A percentile compares a stretch with the other conserved stretches of the same genome.
Evolutionary conservation across 2,329 filamentous ascomycete species (phyloP).

Genomic region (Fusarium buharicum): DNA sequence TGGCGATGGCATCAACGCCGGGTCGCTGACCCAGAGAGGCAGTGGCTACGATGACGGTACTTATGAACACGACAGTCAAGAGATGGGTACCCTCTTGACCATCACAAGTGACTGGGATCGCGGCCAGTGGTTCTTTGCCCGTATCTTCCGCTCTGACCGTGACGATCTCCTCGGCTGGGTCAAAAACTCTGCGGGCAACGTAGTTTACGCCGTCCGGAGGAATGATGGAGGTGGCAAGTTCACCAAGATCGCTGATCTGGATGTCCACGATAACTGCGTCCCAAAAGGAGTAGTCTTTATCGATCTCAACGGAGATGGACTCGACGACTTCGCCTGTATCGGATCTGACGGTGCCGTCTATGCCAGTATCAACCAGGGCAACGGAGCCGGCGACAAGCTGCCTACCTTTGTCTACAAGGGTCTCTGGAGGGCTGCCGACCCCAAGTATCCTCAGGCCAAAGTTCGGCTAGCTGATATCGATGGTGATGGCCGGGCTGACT

Average conservation of each 20-base stretch:
- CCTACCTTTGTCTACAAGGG: conserved; percentile 1
- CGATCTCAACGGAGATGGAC: neutral
- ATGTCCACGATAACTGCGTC: neutral
- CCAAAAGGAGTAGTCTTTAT: neutral
- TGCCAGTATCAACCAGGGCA: neutral
- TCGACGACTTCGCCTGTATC: conserved; percentile 1
- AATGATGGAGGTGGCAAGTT: neutral
- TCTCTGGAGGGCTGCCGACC: neutral
- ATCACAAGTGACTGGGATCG: neutral
- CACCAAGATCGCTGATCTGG: neutral
- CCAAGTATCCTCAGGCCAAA: neutral
- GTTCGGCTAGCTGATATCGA: conserved; percentile 3
- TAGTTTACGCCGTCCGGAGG: neutral
- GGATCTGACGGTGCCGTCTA: neutral
- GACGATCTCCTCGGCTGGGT: conserved; percentile 1
- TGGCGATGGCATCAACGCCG: conserved; percentile 6
- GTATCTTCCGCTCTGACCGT: neutral
- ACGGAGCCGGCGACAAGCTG: neutral
- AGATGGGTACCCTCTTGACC: conserved; percentile 25
- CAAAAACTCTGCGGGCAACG: neutral
- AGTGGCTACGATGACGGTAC: conserved; percentile 46
- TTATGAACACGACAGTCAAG: conserved; percentile 42
- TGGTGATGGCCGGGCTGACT: conserved; percentile 5
- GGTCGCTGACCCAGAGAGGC: conserved; percentile 40
- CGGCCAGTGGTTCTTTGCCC: conserved; percentile 3